phyloP scores from a whole-genome alignment of 495 filamentous ascomycete species.

The Aspergillus steynii region DNA sequence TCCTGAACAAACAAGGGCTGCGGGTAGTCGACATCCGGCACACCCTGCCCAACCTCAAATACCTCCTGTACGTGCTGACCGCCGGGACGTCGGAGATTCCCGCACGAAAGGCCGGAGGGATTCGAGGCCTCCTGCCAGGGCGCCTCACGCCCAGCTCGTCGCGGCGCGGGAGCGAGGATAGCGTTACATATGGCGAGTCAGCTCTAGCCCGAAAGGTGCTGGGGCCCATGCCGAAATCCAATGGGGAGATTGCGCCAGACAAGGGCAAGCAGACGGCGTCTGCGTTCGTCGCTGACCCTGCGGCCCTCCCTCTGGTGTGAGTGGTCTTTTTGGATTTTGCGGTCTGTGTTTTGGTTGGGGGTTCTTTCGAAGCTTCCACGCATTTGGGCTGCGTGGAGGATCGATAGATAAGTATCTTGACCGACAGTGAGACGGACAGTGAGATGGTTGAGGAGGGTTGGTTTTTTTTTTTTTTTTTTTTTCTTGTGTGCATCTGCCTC shows the following conservation, averaged over 20 bases:
- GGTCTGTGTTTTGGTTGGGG: not conserved
- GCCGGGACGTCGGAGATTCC: constrained; percentile 77
- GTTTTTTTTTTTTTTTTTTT: constrained; percentile 8
- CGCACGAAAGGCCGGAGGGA: constrained; percentile 72
- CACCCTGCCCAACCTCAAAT: constrained; percentile 90
- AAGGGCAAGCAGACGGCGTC: constrained; percentile 21
- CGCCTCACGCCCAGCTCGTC: constrained; percentile 38
- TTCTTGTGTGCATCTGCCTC: not conserved
- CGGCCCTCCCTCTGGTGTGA: too few relatives aligned
- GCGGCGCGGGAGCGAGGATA: constrained; percentile 42
- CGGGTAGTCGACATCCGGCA: constrained; percentile 83
- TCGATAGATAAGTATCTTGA: too few relatives aligned
- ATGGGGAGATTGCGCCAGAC: constrained; percentile 26
- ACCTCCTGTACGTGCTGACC: constrained; percentile 82
- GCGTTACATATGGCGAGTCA: constrained; percentile 37
- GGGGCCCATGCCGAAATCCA: constrained; percentile 31
- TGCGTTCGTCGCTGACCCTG: too few relatives aligned
- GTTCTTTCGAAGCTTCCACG: not conserved
- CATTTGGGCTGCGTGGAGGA: not conserved
- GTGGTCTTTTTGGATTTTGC: too few relatives aligned
- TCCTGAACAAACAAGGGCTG: constrained; percentile 72
- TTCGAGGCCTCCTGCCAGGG: constrained; percentile 58
- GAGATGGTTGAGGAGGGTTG: not conserved
- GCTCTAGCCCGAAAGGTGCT: constrained; percentile 30
- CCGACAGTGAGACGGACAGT: too few relatives aligned